Evolutionary conservation across 2,329 filamentous ascomycete genomes (phyloP), one percentile per base, ranked within the genome.

Genomic region (Fusarium sp.): DNA sequence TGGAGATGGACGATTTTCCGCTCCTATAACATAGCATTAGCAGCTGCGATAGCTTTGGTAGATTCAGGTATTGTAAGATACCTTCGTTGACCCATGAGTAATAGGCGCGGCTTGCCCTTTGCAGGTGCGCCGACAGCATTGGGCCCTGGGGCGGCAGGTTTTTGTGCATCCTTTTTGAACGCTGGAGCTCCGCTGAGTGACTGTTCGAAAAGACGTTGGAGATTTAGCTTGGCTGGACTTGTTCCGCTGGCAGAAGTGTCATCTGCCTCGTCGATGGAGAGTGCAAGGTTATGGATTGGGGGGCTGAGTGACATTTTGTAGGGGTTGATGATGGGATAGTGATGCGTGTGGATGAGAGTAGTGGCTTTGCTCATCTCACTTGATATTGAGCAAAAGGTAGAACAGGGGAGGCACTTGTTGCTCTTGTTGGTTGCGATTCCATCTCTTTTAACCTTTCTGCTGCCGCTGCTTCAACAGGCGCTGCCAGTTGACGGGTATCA

Each of bases 1-100:
- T 98, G 25, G 93, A 95, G 74, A 99, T 98, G 6, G 95, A 99
- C 1, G 95, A 98, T 76, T 99, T 99, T 59, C 95, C 95, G 74
- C 93, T 97, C 80, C 95, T 99, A 10, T 6, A 29, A 12, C 28
- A 36, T 8, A 26, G n/a, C 5, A 25, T 62, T 32, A 67, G 44
- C 53, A 29, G 28, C 32, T n/a, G 22, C 15, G 25, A 7, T 32
- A n/a, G 7, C 29, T 25, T 53, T 15, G 13, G 22, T 28, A 32
- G 31, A 24, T 9, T 29, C 13, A 22, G 24, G 8, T 3, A 19
- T 15, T 11, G 41, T 35, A 13, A 73, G 81, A 69, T 80, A 96
- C 95, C 94, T 89, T 80, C 93, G 87, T 78, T 97, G 91, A 5
- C 95, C 95, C 95, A 99, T 98, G 65, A 99, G 81, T 53, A 99